These are phyloP conservation scores for Moesziomyces sp. DNA, from an alignment of 1,284 basidiomycete species.

Conservation along the genomic window DNA sequence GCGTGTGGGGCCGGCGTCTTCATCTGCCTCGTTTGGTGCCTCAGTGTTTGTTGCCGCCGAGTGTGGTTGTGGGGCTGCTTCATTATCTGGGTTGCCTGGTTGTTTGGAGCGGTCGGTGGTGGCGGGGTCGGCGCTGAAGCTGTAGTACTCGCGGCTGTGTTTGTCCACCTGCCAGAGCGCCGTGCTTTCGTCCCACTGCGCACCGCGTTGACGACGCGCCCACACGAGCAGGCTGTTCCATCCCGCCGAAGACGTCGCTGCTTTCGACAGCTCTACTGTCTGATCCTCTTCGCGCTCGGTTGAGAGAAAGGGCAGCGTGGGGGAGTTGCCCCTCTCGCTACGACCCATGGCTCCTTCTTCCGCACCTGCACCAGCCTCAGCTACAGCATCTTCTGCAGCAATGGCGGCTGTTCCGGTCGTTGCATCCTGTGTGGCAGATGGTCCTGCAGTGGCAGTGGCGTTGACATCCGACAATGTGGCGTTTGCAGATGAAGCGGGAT, in stretches of 20 bases:
- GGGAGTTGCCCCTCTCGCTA: constrained; percentile 34
- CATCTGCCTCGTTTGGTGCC: constrained; percentile 7
- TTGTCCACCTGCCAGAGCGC: constrained; percentile 52
- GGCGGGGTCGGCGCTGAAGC: constrained; percentile 28
- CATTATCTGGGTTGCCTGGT: neutral
- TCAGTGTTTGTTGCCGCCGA: neutral
- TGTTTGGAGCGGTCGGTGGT: constrained; percentile 27
- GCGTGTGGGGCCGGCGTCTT: constrained; percentile 24
- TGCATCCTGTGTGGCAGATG: too few relatives aligned
- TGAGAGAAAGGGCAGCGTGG: constrained; percentile 30
- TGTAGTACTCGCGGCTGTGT: constrained; percentile 48
- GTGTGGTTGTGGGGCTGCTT: neutral
- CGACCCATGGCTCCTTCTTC: constrained; percentile 7
- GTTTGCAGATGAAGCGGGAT: too few relatives aligned
- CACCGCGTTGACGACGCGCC: constrained; percentile 55
- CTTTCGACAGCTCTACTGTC: constrained; percentile 40
- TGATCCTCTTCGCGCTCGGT: constrained; percentile 23
- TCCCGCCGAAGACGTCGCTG: constrained; percentile 52
- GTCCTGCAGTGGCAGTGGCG: too few relatives aligned
- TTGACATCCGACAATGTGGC: too few relatives aligned
- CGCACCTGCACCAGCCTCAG: neutral
- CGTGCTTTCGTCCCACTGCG: constrained; percentile 57
- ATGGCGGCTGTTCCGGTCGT: too few relatives aligned
- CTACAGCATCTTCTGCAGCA: neutral
- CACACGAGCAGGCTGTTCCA: constrained; percentile 61